Evolutionary conservation across 495 filamentous ascomycete genomes (phyloP), one percentile per base, ranked within the genome.

Genomic region (Trichoderma erinaceum): DNA sequence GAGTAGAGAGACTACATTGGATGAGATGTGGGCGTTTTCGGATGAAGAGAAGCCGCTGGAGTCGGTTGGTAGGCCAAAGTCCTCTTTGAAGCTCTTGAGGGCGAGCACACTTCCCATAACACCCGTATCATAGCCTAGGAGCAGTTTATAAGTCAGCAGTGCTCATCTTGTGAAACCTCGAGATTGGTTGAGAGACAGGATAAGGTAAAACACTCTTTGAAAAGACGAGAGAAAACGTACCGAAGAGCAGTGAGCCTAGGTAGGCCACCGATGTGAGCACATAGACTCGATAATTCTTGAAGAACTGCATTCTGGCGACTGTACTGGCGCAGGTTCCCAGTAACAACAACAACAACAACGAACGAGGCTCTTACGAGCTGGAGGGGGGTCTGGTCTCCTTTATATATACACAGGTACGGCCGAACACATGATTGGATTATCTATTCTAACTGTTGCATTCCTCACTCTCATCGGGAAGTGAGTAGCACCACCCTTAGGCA

Each of bases 1-100:
- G 8, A 92, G 76, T 0, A 85, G 88, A 44, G 88, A 89, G 29
- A 89, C 89, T 66, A 91, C 86, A 65, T 83, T 84, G n/a, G 79
- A 78, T 29, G 79, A 78, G 10, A 82, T 75, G 64, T 81, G 78
- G 6, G 81, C 79, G 46, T 73, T 66, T 27, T 63, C 70, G 15
- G 71, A 65, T 16, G 64, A 70, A 46, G 77, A 69, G 70, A 73
- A 73, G 13, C 68, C 71, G 35, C 68, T 66, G 38, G 64, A 66
- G 10, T 78, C 67, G 29, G 68, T 32, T 13, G 48, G 69, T 64
- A 69, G 76, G 72, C 44, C 56, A 50, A 70, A 72, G 52, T 82
- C 76, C 75, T 71, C 68, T 77, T 82, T 70, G 84, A 85, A 56
- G 71, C 71, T 16, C 7, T 75, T 71, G 71, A 85, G 74, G n/a